Conservation (phyloP, 2,329 filamentous ascomycete genomes). For the Setomelanomma holmii region DNA sequence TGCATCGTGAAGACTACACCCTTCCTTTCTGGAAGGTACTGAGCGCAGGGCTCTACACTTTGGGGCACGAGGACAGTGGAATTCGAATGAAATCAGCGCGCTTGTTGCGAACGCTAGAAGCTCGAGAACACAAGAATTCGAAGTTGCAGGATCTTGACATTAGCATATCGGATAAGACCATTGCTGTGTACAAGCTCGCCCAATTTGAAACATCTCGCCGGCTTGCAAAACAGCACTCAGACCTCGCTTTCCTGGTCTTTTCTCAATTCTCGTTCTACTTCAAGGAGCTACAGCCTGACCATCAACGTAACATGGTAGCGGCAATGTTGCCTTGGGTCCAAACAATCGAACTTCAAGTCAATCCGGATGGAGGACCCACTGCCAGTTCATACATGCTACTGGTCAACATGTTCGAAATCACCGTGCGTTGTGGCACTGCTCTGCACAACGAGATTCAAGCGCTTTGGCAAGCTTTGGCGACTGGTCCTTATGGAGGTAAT, state of each 20-base stretch:
- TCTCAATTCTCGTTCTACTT: slow-evolving; percentile 96
- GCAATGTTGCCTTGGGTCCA: slow-evolving; percentile 97
- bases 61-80: slow-evolving; percentile 89
- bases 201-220: slow-evolving; percentile 96
- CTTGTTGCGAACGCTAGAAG: slow-evolving; percentile 80
- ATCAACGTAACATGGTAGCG: slow-evolving; percentile 92
- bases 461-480: slow-evolving; percentile 94
- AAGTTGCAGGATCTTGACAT: slow-evolving; percentile 98
- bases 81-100: slow-evolving; percentile 88
- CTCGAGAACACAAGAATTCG: slow-evolving; percentile 81
- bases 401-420: slow-evolving; percentile 94
- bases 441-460: slow-evolving; percentile 97
- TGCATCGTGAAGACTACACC: slow-evolving; percentile 81
- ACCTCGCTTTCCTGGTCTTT: slow-evolving; percentile 91
- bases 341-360: slow-evolving; percentile 87
- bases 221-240: slow-evolving; percentile 84
- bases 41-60: slow-evolving; percentile 85
- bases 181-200: slow-evolving; percentile 95
- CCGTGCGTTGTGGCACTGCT: slow-evolving; percentile 85
- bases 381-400: slow-evolving; percentile 93
- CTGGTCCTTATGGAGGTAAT: slow-evolving; percentile 90
- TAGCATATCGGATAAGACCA: slow-evolving; percentile 97
- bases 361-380: slow-evolving; percentile 89
- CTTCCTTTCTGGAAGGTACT: slow-evolving; percentile 91
- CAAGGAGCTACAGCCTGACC: slow-evolving; percentile 80